These are phyloP conservation scores for Astrocystis sublimbata DNA, from an alignment of 495 filamentous ascomycete species.

Conservation along the genomic window DNA sequence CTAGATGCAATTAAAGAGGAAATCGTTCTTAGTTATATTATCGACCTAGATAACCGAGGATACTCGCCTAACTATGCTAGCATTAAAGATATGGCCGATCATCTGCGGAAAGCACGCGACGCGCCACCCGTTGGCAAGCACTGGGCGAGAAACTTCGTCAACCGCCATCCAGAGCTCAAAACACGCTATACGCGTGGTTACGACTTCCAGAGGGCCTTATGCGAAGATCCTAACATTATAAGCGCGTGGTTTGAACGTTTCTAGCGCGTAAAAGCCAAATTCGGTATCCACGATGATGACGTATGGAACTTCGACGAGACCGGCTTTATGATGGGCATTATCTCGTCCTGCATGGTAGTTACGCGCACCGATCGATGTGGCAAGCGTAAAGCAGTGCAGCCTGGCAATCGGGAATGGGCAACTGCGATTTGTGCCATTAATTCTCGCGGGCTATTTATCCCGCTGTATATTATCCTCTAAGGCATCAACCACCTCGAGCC, in stretches of 20 bases:
- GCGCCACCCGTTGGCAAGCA: not conserved
- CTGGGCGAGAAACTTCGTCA: not conserved
- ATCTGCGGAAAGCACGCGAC: not conserved
- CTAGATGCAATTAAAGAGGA: conserved; percentile 11
- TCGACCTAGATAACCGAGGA: conserved; percentile 6
- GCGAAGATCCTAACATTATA: not conserved
- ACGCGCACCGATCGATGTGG: not conserved
- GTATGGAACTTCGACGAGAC: not conserved
- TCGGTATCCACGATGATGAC: not conserved
- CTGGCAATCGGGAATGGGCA: not conserved
- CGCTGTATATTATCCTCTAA: not conserved
- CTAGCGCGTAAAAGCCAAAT: not conserved
- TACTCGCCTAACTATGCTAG: not conserved
- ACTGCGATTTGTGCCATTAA: not conserved
- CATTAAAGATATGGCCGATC: not conserved
- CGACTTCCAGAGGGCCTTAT: not conserved
- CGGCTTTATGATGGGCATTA: not conserved
- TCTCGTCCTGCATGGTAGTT: not conserved
- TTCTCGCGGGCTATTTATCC: not conserved
- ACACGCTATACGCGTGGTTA: not conserved
- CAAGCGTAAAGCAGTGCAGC: not conserved
- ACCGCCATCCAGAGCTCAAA: not conserved
- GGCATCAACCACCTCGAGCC: not conserved
- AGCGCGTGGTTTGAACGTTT: not conserved
- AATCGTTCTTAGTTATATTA: conserved; percentile 1